Conservation (phyloP, 257 asterid species). For the Nicotiana otophora region DNA sequence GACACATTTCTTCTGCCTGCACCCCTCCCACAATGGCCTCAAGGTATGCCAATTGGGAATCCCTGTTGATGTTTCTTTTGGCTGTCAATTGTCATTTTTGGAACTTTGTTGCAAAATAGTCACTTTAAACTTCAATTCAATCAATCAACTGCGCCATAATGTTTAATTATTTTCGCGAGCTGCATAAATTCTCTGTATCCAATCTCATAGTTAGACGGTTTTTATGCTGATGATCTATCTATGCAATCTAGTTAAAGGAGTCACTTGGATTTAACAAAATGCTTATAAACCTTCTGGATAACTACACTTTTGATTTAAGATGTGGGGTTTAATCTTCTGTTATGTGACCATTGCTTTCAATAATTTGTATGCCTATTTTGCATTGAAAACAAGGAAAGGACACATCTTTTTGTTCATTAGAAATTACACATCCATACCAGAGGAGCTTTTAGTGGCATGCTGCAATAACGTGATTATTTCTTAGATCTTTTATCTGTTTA, state of each 20-base stretch:
- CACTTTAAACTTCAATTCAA: neutral
- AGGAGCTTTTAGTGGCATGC: neutral
- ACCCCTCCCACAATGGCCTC: constrained; percentile 82
- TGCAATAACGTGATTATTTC: neutral
- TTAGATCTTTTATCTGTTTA: neutral
- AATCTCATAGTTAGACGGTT: neutral
- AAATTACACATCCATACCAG: neutral
- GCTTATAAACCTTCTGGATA: too few relatives aligned
- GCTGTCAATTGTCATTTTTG: neutral
- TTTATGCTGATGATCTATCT: neutral
- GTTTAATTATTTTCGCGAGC: neutral
- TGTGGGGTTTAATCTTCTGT: neutral
- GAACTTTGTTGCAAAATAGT: neutral
- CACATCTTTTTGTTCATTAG: neutral
- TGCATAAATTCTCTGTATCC: neutral
- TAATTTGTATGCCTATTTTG: neutral
- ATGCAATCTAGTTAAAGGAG: neutral
- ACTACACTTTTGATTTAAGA: neutral
- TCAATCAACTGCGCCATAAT: neutral
- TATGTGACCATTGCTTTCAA: neutral
- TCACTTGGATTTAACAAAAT: neutral
- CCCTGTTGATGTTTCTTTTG: neutral
- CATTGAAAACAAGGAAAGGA: neutral
- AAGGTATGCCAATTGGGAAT: constrained; percentile 26
- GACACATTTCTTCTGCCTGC: constrained; percentile 59